Evolutionary conservation across 805 yeast genomes (phyloP).

Genomic region (Ogataea nonfermentans): DNA sequence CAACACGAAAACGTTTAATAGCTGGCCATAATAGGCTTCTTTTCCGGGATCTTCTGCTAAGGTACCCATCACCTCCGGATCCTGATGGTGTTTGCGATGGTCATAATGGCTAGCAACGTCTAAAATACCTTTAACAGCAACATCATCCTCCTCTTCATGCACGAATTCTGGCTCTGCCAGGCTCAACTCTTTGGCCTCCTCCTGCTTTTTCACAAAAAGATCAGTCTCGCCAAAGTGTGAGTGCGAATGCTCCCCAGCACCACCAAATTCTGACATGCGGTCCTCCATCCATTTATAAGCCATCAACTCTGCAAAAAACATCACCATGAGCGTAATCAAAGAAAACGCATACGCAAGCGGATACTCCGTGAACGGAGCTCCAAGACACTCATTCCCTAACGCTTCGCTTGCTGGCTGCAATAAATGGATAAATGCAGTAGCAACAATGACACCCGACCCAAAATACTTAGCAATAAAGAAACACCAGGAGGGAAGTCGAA

Average conservation of each 20-base stretch:
- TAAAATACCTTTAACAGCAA: slow-evolving; percentile 1
- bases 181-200: slow-evolving; percentile 11
- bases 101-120: slow-evolving; percentile 34
- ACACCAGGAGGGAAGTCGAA: slow-evolving; percentile 58
- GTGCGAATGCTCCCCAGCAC: slow-evolving; percentile 40
- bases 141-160: slow-evolving; percentile 3
- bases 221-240: slow-evolving; percentile 53
- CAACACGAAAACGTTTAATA: slow-evolving; percentile 54
- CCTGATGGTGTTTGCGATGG: slow-evolving; percentile 43
- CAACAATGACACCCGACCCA: slow-evolving; percentile 82
- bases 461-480: slow-evolving; percentile 71
- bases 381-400: slow-evolving; percentile 56
- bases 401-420: slow-evolving; percentile 66
- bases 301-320: slow-evolving; percentile 51
- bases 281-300: slow-evolving; percentile 47
- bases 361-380: slow-evolving; percentile 52
- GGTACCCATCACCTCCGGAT: slow-evolving; percentile 43
- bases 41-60: slow-evolving; percentile 30
- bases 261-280: slow-evolving; percentile 17
- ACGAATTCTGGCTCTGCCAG: slow-evolving; percentile 2
- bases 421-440: slow-evolving; percentile 78
- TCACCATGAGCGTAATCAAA: slow-evolving; percentile 47
- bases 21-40: slow-evolving; percentile 49
- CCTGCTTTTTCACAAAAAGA: slow-evolving; percentile 16
- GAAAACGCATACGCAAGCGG: slow-evolving; percentile 57